Conservation (phyloP, 2,329 filamentous ascomycete genomes). For the Neonectria ditissima region DNA sequence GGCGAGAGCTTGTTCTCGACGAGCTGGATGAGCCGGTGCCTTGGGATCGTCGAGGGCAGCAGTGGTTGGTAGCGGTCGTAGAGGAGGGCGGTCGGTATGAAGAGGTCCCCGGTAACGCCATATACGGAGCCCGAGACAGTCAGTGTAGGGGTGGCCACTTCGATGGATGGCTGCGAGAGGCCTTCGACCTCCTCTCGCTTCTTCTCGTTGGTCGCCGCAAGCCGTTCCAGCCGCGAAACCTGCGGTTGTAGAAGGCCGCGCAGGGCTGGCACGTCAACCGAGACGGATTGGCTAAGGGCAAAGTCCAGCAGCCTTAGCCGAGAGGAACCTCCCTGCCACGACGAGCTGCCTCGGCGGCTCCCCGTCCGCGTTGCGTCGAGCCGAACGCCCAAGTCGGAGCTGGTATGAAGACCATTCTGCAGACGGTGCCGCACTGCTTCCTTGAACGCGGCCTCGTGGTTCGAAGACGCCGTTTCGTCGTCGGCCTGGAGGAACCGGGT, state of each 20-base stretch:
- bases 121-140: constrained; percentile 56
- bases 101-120: constrained; percentile 48
- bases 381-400: constrained; percentile 55
- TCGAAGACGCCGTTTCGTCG: constrained; percentile 34
- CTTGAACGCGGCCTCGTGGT: constrained; percentile 36
- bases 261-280: constrained; percentile 50
- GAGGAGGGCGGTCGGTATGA: constrained; percentile 48
- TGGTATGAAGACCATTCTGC: constrained; percentile 42
- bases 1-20: constrained; percentile 54
- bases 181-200: constrained; percentile 10
- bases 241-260: constrained; percentile 44
- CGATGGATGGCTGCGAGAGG: constrained; percentile 30
- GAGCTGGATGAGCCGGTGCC: constrained; percentile 52
- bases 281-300: constrained; percentile 53
- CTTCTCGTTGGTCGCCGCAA: constrained; percentile 32
- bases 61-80: constrained; percentile 56
- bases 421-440: constrained; percentile 37
- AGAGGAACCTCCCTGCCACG: constrained; percentile 21
- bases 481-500: constrained; percentile 40
- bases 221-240: constrained; percentile 40
- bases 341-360: background rate
- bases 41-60: constrained; percentile 51
- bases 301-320: constrained; percentile 52
- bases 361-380: constrained; percentile 47
- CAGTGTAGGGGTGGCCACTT: constrained; percentile 49